Conservation (phyloP, 495 filamentous ascomycete genomes). For the Parathielavia hyrcaniae region DNA sequence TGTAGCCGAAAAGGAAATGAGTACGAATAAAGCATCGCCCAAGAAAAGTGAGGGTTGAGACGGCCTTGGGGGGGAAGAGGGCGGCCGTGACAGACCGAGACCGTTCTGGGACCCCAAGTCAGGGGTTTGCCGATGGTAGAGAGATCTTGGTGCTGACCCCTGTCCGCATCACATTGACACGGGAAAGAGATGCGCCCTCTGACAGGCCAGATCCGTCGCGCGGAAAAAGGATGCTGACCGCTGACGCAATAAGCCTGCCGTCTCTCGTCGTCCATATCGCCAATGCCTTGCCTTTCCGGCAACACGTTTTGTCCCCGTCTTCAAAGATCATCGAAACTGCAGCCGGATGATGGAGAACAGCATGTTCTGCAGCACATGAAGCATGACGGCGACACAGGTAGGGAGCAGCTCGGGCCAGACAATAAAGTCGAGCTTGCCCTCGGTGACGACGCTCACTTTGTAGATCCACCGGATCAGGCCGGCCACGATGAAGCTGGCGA, state of each 20-base stretch:
- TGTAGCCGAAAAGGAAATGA: not conserved
- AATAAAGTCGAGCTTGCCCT: slow-evolving; percentile 53
- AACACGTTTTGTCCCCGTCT: not conserved
- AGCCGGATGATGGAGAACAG: slow-evolving; percentile 57
- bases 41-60: not conserved
- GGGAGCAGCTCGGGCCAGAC: slow-evolving; percentile 58
- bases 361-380: slow-evolving; percentile 64
- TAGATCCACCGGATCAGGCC: slow-evolving; percentile 49
- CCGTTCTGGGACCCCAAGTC: not conserved
- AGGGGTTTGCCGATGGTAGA: not conserved
- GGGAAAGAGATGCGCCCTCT: slow-evolving; percentile 4
- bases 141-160: not conserved
- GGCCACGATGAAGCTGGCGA: slow-evolving; percentile 51
- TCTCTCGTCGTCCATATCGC: not conserved
- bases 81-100: too few species aligned
- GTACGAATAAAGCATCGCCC: not conserved
- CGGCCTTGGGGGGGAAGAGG: too few species aligned
- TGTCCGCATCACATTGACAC: not conserved
- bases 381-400: slow-evolving; percentile 53
- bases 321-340: slow-evolving; percentile 43
- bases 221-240: not conserved
- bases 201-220: slow-evolving; percentile 7
- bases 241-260: not conserved
- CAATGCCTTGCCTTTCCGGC: slow-evolving; percentile 9
- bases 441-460: slow-evolving; percentile 51